Conservation (phyloP, 352 stramenopile species). For the Phytopythium helicoides region DNA sequence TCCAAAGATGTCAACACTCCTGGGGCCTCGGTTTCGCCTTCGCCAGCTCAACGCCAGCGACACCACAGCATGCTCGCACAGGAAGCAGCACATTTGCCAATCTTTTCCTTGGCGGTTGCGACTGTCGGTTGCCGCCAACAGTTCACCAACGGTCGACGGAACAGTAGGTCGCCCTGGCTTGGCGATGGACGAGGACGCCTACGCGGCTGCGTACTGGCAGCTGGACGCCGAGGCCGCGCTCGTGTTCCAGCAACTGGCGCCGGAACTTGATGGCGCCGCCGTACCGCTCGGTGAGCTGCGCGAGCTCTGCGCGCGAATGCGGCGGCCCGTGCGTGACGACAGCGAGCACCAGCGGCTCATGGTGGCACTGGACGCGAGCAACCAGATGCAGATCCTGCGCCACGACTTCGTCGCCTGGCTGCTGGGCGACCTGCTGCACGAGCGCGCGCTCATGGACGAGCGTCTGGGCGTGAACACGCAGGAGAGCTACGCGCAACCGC, state of each 20-base stretch:
- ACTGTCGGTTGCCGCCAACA: too few relatives aligned
- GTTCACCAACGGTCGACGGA: too few relatives aligned
- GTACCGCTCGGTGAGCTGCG: conserved; percentile 42
- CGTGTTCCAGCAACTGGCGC: conserved; percentile 37
- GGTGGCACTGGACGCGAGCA: conserved; percentile 54
- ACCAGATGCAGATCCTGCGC: conserved; percentile 52
- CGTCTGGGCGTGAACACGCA: conserved; percentile 2
- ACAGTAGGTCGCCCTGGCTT: too few relatives aligned
- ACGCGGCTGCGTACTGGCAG: conserved; percentile 40
- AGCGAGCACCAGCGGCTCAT: conserved; percentile 44
- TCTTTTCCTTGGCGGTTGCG: too few relatives aligned
- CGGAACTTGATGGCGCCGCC: conserved; percentile 23
- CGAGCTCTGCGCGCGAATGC: conserved; percentile 42
- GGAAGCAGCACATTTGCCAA: too few relatives aligned
- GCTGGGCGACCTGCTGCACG: conserved; percentile 28
- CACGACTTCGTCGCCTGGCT: conserved; percentile 57
- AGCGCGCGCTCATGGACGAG: conserved; percentile 17
- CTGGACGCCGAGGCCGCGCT: conserved; percentile 43
- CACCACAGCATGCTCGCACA: too few relatives aligned
- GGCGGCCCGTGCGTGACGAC: conserved; percentile 37
- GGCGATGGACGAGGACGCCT: conserved; percentile 1
- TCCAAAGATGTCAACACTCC: too few relatives aligned
- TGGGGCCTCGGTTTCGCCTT: too few relatives aligned
- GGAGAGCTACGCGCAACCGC: conserved; percentile 7
- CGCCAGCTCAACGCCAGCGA: too few relatives aligned